Base-by-base conservation (phyloP, 768 basidiomycete species). In the Pleurotus tuoliensis region DNA sequence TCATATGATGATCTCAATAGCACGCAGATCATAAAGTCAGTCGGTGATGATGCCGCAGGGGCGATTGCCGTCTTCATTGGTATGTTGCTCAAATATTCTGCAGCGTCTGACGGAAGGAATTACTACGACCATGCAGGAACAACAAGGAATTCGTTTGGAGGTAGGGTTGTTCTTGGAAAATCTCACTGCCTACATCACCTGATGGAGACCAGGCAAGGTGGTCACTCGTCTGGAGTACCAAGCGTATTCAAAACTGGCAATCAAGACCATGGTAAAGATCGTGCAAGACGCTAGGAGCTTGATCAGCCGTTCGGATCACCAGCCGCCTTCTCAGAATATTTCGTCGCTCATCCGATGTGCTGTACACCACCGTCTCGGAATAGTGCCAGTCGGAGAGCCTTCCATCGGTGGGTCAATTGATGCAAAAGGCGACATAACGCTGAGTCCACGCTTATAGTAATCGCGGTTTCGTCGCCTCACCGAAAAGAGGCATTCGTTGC, bases 111-210 rank as follows among this genome's bases (percentile, higher is more conserved):
- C 38, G 7, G 30, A 15, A 16, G n/a, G 11, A 12, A 37, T 34
- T 13, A 16, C 18, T 8, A 51, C 15, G n/a, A 40, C 13, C 25
- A 22, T 8, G 15, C 7, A 80, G 77, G 78, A 6, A 92, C 91
- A 12, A 95, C 92, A 5, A 82, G 92, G 56, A 87, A 93, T 67
- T 86, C 86, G 0, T 94, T 94, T 73, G 77, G 87, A 81, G 92
- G 92, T 88, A 63, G 47, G 62, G 41, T 47, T 12, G 41, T 25
- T 45, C 30, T 34, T 34, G 30, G 30, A 34, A 30, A 9, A 34
- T 34, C 18, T 3, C 38, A 9, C 16, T 8, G 43, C 13, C 1
- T 47, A n/a, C 20, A 39, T 11, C 46, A 58, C 25, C 40, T n/a
- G 24, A 22, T 18, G 2, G 20, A 13, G 5, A 20, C 37, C 67